These are phyloP conservation scores for Thielaviopsis euricoi DNA, from an alignment of 2,329 filamentous ascomycete species.

Conservation along the genomic window DNA sequence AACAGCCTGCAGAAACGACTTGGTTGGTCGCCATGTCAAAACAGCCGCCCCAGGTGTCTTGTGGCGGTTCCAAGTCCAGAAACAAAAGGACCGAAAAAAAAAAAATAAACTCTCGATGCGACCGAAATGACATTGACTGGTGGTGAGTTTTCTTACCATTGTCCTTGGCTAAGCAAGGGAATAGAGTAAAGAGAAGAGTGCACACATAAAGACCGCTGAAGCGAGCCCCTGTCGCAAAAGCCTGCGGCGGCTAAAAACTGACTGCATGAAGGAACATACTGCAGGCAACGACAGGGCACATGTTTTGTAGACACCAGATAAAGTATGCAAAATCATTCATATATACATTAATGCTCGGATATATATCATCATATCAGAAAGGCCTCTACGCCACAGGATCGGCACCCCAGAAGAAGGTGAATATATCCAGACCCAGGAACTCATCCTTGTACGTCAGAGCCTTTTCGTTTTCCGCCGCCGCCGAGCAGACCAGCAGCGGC, in stretches of 20 bases:
- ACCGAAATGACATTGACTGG: not conserved
- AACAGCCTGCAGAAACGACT: too few species aligned
- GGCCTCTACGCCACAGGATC: constrained; percentile 13
- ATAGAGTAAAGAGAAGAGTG: not conserved
- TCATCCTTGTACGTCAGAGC: constrained; percentile 31
- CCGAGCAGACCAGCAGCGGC: constrained; percentile 40
- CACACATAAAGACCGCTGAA: not conserved
- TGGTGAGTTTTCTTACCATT: not conserved
- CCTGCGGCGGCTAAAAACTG: not conserved
- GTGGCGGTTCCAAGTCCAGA: too few species aligned
- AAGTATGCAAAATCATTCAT: not conserved
- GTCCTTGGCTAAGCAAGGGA: not conserved
- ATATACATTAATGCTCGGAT: not conserved
- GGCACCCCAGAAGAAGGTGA: constrained; percentile 37
- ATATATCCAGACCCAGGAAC: constrained; percentile 31
- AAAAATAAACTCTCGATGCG: not conserved
- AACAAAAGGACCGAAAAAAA: not conserved
- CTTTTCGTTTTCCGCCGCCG: constrained; percentile 29
- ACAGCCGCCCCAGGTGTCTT: not conserved
- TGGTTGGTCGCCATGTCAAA: not conserved
- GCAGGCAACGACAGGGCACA: too few species aligned
- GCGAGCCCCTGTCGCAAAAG: not conserved
- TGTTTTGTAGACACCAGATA: too few species aligned
- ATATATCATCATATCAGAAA: not conserved
- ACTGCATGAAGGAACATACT: too few species aligned